A percentile compares a stretch with the other conserved stretches of the same genome.
These are phyloP conservation scores for Pinus albicaulis DNA, from an alignment of 75 land plant genomes.

Conservation along the genomic window DNA sequence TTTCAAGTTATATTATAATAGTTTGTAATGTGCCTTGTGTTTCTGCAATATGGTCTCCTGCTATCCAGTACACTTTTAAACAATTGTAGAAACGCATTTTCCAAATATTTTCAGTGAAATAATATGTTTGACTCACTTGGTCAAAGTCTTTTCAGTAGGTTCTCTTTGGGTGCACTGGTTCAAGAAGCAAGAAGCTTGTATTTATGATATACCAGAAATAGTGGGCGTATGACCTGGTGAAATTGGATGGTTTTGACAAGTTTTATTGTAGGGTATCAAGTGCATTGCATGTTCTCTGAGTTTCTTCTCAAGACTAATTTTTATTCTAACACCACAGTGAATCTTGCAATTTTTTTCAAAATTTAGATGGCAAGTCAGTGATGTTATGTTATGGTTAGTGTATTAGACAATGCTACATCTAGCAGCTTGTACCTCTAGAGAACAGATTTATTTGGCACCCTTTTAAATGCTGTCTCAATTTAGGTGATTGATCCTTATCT, in stretches of 20 bases:
- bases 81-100: not conserved
- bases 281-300: no score
- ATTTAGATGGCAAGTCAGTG: not conserved
- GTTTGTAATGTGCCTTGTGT: conserved; percentile 1
- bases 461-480: no score
- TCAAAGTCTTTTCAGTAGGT: not conserved
- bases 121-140: not conserved
- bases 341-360: not conserved
- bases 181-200: not conserved
- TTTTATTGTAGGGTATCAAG: not conserved
- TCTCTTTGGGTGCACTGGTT: not conserved
- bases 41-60: not conserved
- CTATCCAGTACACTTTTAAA: not conserved
- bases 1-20: not conserved
- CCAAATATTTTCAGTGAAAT: not conserved
- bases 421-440: not conserved
- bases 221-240: not conserved
- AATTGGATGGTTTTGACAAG: not conserved
- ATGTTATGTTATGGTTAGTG: not conserved
- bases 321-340: not conserved
- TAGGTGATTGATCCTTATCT: no score
- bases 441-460: not conserved
- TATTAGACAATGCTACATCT: not conserved
- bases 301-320: not conserved
- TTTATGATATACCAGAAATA: not conserved